phyloP scores from a whole-genome alignment of 345 rosid genomes.

The Aquilaria yunnanensis region DNA sequence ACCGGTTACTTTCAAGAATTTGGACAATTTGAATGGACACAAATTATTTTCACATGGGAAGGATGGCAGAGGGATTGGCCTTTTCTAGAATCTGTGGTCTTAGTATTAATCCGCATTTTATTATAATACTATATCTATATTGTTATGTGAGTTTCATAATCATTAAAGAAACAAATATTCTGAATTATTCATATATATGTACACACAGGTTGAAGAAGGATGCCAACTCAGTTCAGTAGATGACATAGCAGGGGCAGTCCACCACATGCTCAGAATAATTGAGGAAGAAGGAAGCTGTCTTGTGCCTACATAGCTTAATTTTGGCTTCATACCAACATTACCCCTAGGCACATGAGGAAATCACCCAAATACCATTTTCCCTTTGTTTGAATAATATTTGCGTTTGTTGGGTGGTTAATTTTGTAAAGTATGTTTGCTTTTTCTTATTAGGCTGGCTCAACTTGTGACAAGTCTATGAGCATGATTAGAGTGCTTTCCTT shows the following conservation, averaged over 20 bases:
- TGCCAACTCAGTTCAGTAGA: conserved; percentile 77
- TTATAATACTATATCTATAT: neutral
- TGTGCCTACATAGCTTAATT: conserved; percentile 13
- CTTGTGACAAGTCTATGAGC: neutral
- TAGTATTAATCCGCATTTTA: neutral
- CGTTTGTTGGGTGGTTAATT: neutral
- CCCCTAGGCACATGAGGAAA: conserved; percentile 8
- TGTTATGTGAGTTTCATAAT: too few species aligned
- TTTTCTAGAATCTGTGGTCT: neutral
- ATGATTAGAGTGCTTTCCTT: too few species aligned
- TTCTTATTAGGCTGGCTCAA: neutral
- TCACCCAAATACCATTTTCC: conserved; percentile 15
- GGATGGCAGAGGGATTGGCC: neutral
- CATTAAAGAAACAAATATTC: neutral
- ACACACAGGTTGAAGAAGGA: conserved; percentile 73
- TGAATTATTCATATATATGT: neutral
- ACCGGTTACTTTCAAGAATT: too few species aligned
- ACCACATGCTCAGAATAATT: conserved; percentile 72
- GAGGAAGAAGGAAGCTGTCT: conserved; percentile 37
- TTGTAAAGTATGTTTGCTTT: neutral
- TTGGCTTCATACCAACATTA: conserved; percentile 13
- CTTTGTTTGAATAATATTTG: neutral
- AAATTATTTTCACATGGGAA: neutral
- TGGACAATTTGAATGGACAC: too few species aligned
- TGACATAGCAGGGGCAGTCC: conserved; percentile 86